A percentile compares a stretch with the other conserved stretches of the same genome.
These are phyloP conservation scores for Paracorniculantispora psalliotae DNA, from an alignment of 2,329 filamentous ascomycete species.

Conservation along the genomic window DNA sequence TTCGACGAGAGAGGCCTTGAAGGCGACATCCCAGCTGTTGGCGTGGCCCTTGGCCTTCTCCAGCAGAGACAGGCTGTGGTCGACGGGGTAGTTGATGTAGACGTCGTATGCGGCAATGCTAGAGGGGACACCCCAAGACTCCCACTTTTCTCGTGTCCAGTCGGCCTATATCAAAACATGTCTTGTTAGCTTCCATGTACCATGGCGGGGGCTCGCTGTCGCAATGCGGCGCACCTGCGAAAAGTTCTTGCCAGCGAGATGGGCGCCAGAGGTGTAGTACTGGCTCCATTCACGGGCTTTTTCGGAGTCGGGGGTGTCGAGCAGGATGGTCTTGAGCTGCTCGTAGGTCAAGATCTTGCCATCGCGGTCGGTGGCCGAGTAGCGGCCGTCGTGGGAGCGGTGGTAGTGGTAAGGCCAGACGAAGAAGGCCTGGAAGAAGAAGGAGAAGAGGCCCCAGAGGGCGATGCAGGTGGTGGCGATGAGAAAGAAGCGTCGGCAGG, in stretches of 20 bases:
- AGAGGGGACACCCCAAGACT: conserved; percentile 62
- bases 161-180: conserved; percentile 43
- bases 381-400: conserved; percentile 27
- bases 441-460: conserved; percentile 44
- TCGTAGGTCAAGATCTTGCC: conserved; percentile 34
- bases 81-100: conserved; percentile 72
- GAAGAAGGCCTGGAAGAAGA: conserved; percentile 44
- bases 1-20: conserved; percentile 76
- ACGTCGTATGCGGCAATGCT: conserved; percentile 67
- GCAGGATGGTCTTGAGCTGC: conserved; percentile 51
- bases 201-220: background rate
- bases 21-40: conserved; percentile 57
- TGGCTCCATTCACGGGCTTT: conserved; percentile 65
- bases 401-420: conserved; percentile 32
- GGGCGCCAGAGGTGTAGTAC: conserved; percentile 73
- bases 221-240: conserved; percentile 49
- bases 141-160: conserved; percentile 72
- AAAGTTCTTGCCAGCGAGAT: conserved; percentile 72
- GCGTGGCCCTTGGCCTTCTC: conserved; percentile 39
- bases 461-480: conserved; percentile 53
- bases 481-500: conserved; percentile 61
- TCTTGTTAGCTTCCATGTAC: background rate
- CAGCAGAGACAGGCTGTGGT: conserved; percentile 64
- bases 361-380: conserved; percentile 23
- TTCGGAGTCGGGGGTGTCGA: conserved; percentile 53